Conservation (phyloP, 1,284 basidiomycete species). For the Amylostereum areolatum region DNA sequence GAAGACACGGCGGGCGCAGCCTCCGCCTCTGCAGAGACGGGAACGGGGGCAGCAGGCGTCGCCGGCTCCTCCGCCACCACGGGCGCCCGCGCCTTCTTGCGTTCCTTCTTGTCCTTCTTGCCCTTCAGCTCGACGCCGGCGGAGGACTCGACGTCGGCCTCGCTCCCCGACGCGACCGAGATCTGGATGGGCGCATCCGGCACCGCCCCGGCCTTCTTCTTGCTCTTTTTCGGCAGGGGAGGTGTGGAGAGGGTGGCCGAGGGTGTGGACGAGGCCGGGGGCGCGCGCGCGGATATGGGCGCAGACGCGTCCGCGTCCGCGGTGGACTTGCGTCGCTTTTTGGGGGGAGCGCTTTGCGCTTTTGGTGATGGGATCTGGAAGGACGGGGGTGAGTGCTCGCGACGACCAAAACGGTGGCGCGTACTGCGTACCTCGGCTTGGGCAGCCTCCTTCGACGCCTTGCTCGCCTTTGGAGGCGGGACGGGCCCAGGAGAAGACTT, state of each 20-base stretch:
- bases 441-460: background rate
- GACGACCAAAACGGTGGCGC: background rate
- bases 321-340: background rate
- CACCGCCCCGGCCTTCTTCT: conserved; percentile 10
- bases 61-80: background rate
- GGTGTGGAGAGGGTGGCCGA: background rate
- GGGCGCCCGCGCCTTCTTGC: conserved; percentile 18
- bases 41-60: conserved; percentile 2
- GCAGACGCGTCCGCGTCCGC: background rate
- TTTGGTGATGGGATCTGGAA: background rate
- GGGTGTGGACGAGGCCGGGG: background rate
- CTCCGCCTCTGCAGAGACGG: conserved; percentile 14
- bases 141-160: conserved; percentile 13
- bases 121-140: background rate
- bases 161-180: conserved; percentile 7
- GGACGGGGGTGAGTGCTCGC: background rate
- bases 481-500: conserved; percentile 13
- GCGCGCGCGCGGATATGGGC: background rate
- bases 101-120: conserved; percentile 31
- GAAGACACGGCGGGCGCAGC: conserved; percentile 6
- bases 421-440: background rate
- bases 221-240: background rate
- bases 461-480: background rate
- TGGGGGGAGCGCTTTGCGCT: background rate
- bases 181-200: conserved; percentile 9